Evolutionary conservation across 208 protist species (phyloP), one percentile per base, ranked within the genome.

Genomic region (Acanthamoeba lenticulata): DNA sequence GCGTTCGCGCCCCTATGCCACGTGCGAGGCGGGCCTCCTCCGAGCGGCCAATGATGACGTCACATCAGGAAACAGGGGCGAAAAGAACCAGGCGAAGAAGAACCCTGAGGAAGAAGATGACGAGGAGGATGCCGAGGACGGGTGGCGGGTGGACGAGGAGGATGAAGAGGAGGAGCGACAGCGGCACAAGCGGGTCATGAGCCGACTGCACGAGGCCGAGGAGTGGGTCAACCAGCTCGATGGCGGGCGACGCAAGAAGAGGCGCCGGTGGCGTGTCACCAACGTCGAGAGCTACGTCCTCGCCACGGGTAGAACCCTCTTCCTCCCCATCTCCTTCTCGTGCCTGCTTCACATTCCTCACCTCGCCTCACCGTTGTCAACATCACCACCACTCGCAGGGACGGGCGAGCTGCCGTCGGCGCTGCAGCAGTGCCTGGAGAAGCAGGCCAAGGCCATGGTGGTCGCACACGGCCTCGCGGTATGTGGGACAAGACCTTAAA

Each of bases 151-250:
- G n/a, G n/a, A n/a, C n/a, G n/a, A n/a, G n/a, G n/a, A n/a, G n/a
- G n/a, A n/a, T n/a, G n/a, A n/a, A n/a, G n/a, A n/a, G n/a, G 69
- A 81, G 40, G 69, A 81, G 69, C 69, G 69, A 9, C 34, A 81
- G 69, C 29, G 29, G 38, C 69, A 9, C 36, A 13, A 81, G 40
- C 69, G 69, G 4, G 69, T 81, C 19, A 81, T 81, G 69, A 47
- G 21, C n/a, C 32, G 69, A 1, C 69, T 81, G 1, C 40, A 81
- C 19, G 69, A 81, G 40, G 69, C 69, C 24, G 69, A 81, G 69
- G 40, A 40, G 40, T 81, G 69, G 69, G 69, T 81, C 5, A 81
- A 81, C 69, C 38, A 42, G 69, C 69, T 81, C 17, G 69, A 81
- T 27, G 36, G 69, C 69, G 36, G 69, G 7, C 11, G 69, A 6